A percentile compares a stretch with the other conserved stretches of the same genome.
These are phyloP conservation scores for Pseudomonodictys pantanalensis DNA, from an alignment of 495 filamentous ascomycete genomes.

Conservation along the genomic window DNA sequence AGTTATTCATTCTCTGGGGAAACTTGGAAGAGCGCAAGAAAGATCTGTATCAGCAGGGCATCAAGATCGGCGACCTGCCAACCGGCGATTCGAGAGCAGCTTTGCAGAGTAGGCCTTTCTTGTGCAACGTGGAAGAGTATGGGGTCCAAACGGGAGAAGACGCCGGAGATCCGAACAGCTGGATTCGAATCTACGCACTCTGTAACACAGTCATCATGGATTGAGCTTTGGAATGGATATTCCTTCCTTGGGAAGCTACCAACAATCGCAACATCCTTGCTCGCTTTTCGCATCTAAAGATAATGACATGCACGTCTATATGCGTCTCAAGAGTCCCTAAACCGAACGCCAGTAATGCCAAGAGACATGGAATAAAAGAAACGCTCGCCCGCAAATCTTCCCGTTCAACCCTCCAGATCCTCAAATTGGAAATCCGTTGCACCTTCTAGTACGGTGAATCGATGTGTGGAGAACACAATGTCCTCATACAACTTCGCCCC, in stretches of 20 bases:
- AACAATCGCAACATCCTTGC: too few species aligned
- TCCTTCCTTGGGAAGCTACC: too few species aligned
- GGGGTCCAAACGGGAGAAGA: constrained; percentile 43
- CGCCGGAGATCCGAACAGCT: constrained; percentile 38
- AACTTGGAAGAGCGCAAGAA: constrained; percentile 51
- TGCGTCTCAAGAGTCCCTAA: too few species aligned
- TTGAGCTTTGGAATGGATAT: neutral
- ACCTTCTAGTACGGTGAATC: constrained; percentile 35
- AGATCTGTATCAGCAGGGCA: constrained; percentile 10
- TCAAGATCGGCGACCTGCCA: constrained; percentile 1
- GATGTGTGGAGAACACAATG: constrained; percentile 36
- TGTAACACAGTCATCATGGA: constrained; percentile 54
- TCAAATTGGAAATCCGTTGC: constrained; percentile 31
- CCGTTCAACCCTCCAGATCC: constrained; percentile 26
- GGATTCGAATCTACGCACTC: constrained; percentile 53
- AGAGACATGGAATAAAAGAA: too few species aligned
- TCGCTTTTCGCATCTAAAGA: too few species aligned
- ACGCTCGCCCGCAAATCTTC: too few species aligned
- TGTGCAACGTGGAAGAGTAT: constrained; percentile 63
- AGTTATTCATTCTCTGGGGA: constrained; percentile 81
- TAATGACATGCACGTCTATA: too few species aligned
- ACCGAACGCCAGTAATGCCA: too few species aligned
- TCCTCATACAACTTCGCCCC: constrained; percentile 36
- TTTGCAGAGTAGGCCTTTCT: constrained; percentile 51
- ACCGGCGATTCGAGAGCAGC: neutral